Conservation (phyloP, 176 grass and related monocot species). For the Aechmea fasciata region DNA sequence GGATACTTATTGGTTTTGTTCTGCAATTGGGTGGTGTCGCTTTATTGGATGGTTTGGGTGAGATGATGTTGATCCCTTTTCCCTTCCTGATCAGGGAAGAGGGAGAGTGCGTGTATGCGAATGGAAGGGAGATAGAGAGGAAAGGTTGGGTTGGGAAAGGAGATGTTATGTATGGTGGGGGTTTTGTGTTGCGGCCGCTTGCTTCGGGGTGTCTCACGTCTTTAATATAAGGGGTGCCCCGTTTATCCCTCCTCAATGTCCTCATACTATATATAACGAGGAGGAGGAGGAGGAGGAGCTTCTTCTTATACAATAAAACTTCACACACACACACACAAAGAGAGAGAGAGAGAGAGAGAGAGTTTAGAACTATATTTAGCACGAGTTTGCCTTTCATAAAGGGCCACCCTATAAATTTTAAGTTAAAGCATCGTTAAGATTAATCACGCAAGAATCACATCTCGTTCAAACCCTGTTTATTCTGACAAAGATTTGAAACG, state of each 20-base stretch:
- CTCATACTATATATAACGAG: no score
- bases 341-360: neutral
- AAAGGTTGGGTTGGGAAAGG: neutral
- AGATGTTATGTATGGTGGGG: neutral
- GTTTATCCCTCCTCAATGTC: no score
- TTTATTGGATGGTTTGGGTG: neutral
- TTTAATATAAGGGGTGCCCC: neutral
- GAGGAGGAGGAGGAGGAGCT: no score
- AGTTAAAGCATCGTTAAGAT: no score
- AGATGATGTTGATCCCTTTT: conserved; percentile 15
- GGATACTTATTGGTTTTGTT: neutral
- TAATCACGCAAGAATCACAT: no score
- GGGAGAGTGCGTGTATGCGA: conserved; percentile 15
- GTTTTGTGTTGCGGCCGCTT: neutral
- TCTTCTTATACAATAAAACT: no score
- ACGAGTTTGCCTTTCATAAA: no score
- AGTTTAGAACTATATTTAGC: neutral
- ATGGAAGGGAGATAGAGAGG: conserved; percentile 11
- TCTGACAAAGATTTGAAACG: no score
- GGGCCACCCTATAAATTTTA: no score
- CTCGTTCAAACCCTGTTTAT: no score
- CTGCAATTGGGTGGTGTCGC: neutral
- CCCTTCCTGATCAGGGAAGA: conserved; percentile 16
- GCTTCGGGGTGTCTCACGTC: neutral
- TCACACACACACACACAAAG: no score